phyloP scores from a whole-genome alignment of 2,329 filamentous ascomycete species.

The Hirsutella thompsonii region DNA sequence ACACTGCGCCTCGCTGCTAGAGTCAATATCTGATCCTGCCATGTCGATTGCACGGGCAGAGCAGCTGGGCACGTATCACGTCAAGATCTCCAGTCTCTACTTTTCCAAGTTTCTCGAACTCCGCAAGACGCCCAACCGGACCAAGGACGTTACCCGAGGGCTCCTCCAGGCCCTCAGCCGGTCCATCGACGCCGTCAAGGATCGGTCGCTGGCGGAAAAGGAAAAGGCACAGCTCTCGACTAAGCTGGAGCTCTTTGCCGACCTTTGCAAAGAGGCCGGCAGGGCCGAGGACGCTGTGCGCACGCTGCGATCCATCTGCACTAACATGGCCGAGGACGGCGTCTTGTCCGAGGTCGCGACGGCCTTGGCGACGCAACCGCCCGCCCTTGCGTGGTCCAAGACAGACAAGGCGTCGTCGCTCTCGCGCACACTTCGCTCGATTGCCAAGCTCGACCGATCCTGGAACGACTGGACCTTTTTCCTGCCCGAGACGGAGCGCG shows the following conservation, averaged over 20 bases:
- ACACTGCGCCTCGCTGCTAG: slow-evolving; percentile 41
- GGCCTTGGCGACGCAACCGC: slow-evolving; percentile 33
- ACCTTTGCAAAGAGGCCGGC: slow-evolving; percentile 40
- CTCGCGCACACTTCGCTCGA: slow-evolving; percentile 44
- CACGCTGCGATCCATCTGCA: slow-evolving; percentile 47
- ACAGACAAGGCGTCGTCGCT: slow-evolving; percentile 37
- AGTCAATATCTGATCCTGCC: slow-evolving; percentile 31
- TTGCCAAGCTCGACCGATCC: slow-evolving; percentile 46
- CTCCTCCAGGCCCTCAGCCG: slow-evolving; percentile 46
- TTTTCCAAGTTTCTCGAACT: slow-evolving; percentile 47
- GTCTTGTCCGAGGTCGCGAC: slow-evolving; percentile 39
- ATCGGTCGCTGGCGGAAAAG: slow-evolving; percentile 39
- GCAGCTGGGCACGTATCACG: slow-evolving; percentile 33
- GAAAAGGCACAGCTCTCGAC: slow-evolving; percentile 44
- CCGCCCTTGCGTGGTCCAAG: slow-evolving; percentile 39
- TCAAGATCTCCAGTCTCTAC: slow-evolving; percentile 61
- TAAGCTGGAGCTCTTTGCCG: slow-evolving; percentile 56
- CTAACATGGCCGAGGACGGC: slow-evolving; percentile 45
- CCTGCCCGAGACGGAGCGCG: slow-evolving; percentile 36
- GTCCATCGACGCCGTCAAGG: slow-evolving; percentile 49
- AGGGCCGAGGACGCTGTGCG: slow-evolving; percentile 43
- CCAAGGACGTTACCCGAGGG: slow-evolving; percentile 22
- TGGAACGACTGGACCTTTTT: slow-evolving; percentile 43
- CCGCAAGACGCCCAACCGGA: slow-evolving; percentile 27
- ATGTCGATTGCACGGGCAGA: slow-evolving; percentile 16